A percentile compares a stretch with the other conserved stretches of the same genome.
Evolutionary conservation across 768 basidiomycete species (phyloP).

Genomic region (Termitomyces sp.): DNA sequence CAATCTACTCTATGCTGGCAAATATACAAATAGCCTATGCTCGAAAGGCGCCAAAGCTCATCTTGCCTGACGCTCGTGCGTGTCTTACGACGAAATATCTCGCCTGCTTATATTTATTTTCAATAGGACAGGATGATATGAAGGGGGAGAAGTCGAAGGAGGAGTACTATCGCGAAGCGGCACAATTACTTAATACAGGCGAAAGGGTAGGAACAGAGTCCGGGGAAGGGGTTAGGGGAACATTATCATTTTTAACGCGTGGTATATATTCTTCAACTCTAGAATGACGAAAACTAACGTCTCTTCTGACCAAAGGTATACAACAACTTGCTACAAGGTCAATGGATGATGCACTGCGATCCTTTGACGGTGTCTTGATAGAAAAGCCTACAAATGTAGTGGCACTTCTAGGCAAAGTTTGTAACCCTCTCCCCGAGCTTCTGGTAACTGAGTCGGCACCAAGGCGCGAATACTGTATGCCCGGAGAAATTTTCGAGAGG

Average conservation of each 20-base stretch:
- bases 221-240: conserved; percentile 53
- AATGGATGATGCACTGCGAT: conserved; percentile 76
- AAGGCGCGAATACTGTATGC: conserved; percentile 86
- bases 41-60: conserved; percentile 76
- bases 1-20: conserved; percentile 78
- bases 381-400: conserved; percentile 83
- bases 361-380: conserved; percentile 75
- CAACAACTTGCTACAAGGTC: conserved; percentile 75
- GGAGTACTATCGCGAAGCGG: conserved; percentile 65
- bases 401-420: conserved; percentile 82
- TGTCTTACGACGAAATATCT: conserved; percentile 9
- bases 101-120: background rate
- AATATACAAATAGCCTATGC: conserved; percentile 81
- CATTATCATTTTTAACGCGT: conserved; percentile 60
- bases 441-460: background rate
- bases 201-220: conserved; percentile 52
- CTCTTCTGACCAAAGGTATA: conserved; percentile 47
- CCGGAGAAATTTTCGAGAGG: conserved; percentile 67
- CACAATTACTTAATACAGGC: conserved; percentile 58
- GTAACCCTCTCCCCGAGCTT: background rate
- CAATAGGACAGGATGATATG: conserved; percentile 62
- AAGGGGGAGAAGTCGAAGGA: conserved; percentile 57
- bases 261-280: conserved; percentile 33
- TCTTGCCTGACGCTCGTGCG: conserved; percentile 72
- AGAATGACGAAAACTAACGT: background rate